Evolutionary conservation across 306 rosid species (phyloP).

Genomic region (Arachis stenosperma): DNA sequence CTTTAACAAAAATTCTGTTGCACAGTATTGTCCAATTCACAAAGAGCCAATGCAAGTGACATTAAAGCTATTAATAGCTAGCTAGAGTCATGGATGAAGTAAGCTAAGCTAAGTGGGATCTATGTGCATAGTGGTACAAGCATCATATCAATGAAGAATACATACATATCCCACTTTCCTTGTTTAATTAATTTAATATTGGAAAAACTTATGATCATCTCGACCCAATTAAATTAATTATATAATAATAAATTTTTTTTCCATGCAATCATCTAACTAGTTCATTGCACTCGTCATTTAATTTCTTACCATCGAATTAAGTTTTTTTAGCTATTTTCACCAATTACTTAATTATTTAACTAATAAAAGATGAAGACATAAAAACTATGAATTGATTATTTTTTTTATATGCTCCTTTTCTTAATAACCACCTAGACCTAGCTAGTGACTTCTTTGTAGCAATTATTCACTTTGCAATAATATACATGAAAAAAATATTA

Average conservation of each 20-base stretch:
- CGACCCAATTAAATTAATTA: background rate
- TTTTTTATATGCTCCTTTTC: too few species aligned
- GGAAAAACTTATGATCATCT: conserved; percentile 21
- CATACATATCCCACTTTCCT: conserved; percentile 29
- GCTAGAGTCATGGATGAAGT: conserved; percentile 15
- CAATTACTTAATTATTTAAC: background rate
- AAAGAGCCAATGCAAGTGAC: conserved; percentile 21
- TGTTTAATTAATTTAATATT: background rate
- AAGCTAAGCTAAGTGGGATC: too few species aligned
- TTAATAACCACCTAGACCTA: too few species aligned
- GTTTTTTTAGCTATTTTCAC: background rate
- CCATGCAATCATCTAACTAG: background rate
- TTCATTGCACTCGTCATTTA: background rate
- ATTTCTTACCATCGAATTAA: background rate
- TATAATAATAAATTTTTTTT: background rate
- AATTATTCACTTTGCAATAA: too few species aligned
- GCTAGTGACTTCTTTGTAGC: too few species aligned
- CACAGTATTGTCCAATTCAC: background rate
- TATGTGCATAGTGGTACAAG: conserved; percentile 28
- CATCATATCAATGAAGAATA: conserved; percentile 27
- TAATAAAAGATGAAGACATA: background rate
- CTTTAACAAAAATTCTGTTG: background rate
- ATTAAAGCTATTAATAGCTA: background rate
- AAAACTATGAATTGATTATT: too few species aligned
- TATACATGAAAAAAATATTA: too few species aligned